Percentiles rank a stretch among this genome's conserved stretches.
These are phyloP conservation scores for Smallanthus sonchifolius DNA, from an alignment of 129 eudicot species.

Conservation along the genomic window DNA sequence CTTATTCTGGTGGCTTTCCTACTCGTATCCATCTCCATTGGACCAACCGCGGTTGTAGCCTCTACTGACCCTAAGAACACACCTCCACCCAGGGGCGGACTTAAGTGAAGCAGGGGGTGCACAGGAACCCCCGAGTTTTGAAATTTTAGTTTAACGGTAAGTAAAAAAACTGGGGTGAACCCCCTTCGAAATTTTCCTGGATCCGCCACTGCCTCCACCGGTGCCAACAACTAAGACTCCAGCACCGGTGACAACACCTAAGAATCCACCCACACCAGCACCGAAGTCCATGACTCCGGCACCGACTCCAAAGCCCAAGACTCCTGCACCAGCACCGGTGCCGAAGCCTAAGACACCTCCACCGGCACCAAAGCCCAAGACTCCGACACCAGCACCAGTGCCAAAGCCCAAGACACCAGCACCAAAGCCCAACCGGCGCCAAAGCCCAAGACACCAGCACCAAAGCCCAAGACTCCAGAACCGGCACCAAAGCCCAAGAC, in stretches of 20 bases:
- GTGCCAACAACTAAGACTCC: neutral
- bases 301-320: neutral
- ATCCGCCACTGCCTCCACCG: too few relatives aligned
- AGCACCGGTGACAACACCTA: neutral
- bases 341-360: neutral
- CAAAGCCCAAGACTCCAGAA: neutral
- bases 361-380: conserved; percentile 1
- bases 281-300: neutral
- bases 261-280: neutral
- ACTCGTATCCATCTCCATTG: conserved; percentile 34
- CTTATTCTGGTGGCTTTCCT: conserved; percentile 42
- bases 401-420: neutral
- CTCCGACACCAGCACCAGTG: neutral
- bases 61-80: conserved; percentile 10
- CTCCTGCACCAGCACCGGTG: neutral
- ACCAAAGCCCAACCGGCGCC: neutral
- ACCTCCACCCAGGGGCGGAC: too few relatives aligned
- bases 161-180: too few relatives aligned
- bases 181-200: too few relatives aligned
- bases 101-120: too few relatives aligned
- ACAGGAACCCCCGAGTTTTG: too few relatives aligned
- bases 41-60: conserved; percentile 14
- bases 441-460: neutral
- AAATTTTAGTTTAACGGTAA: too few relatives aligned
- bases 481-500: neutral